Conservation (phyloP, 2,329 filamentous ascomycete species). For the Cladophialophora bantiana region DNA sequence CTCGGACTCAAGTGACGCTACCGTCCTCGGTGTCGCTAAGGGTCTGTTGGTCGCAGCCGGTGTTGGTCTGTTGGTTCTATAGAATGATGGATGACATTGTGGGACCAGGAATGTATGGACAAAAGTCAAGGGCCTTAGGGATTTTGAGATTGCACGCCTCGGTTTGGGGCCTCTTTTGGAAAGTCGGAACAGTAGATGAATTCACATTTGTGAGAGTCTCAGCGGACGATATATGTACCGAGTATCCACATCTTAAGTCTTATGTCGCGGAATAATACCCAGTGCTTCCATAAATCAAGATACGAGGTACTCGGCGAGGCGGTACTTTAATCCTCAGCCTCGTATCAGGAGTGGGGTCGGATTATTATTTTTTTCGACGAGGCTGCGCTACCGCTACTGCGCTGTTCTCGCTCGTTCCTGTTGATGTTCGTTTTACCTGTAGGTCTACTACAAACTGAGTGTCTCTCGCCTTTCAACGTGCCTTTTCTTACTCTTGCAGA, state of each 20-base stretch:
- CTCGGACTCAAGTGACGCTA: constrained; percentile 3
- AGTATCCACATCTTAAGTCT: no score
- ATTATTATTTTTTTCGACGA: constrained; percentile 2
- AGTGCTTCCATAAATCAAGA: no score
- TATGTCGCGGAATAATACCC: no score
- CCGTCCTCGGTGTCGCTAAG: constrained; percentile 1
- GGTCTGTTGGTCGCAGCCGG: constrained; percentile 23
- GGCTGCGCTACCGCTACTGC: not conserved
- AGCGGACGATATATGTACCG: not conserved
- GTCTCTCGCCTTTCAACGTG: not conserved
- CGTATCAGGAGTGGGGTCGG: not conserved
- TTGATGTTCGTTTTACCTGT: not conserved
- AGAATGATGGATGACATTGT: constrained; percentile 15
- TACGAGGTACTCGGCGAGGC: no score
- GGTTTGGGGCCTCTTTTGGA: not conserved
- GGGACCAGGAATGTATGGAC: not conserved
- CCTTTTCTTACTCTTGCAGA: not conserved
- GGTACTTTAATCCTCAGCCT: not conserved
- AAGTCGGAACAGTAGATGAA: not conserved
- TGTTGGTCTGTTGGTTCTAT: constrained; percentile 20
- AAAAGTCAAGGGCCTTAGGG: not conserved
- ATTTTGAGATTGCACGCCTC: not conserved
- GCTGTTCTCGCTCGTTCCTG: not conserved
- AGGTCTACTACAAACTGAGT: not conserved
- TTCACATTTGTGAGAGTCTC: not conserved